These are phyloP conservation scores for Boechera stricta DNA, from an alignment of 345 rosid genomes.

Conservation along the genomic window DNA sequence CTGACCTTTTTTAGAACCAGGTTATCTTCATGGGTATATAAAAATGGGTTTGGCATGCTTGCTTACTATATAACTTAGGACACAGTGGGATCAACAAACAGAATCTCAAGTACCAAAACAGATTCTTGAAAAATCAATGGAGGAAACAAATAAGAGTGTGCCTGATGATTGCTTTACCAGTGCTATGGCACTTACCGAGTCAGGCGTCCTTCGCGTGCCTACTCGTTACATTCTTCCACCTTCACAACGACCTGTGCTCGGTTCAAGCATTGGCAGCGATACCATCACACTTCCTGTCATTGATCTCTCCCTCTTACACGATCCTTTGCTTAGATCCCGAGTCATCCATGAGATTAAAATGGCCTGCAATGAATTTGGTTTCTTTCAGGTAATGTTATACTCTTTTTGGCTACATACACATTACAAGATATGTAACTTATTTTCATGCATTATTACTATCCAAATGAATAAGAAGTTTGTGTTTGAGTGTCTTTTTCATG, in stretches of 20 bases:
- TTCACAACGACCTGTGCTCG: conserved; percentile 41
- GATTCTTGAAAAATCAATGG: conserved; percentile 31
- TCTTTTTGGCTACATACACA: background rate
- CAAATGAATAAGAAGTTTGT: background rate
- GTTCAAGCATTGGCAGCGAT: background rate
- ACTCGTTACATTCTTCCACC: conserved; percentile 46
- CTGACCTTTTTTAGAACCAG: background rate
- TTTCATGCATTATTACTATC: conserved; percentile 2
- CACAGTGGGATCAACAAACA: background rate
- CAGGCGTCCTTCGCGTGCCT: conserved; percentile 33
- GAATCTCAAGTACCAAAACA: conserved; percentile 11
- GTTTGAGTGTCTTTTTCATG: conserved; percentile 2
- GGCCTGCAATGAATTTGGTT: conserved; percentile 47
- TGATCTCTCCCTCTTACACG: conserved; percentile 38
- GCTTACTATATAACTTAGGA: conserved; percentile 28
- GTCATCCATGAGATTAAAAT: conserved; percentile 40
- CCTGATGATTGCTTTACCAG: conserved; percentile 30
- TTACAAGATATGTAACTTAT: background rate
- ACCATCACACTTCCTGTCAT: conserved; percentile 40
- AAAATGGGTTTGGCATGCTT: conserved; percentile 17
- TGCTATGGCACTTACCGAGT: conserved; percentile 41
- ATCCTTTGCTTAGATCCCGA: conserved; percentile 33
- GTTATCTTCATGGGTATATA: conserved; percentile 33
- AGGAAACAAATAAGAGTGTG: conserved; percentile 27
- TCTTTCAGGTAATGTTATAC: conserved; percentile 43